Percentiles rank a stretch among this genome's conserved stretches.
Evolutionary conservation across 2,329 filamentous ascomycete genomes (phyloP).

Genomic region (Aureobasidium sp.): DNA sequence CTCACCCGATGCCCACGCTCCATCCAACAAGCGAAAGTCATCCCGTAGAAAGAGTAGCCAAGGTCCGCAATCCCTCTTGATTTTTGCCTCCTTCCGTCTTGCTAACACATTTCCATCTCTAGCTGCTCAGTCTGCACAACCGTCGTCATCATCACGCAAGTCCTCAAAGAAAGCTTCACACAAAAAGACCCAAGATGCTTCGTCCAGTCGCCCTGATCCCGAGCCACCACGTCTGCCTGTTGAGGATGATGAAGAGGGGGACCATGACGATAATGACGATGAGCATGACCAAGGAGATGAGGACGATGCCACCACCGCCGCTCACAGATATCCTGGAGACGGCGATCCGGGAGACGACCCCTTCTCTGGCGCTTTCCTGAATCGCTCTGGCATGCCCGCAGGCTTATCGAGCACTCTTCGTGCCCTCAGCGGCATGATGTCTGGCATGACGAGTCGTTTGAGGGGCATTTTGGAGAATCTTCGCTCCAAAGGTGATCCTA

Average conservation of each 20-base stretch:
- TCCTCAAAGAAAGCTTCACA: slow-evolving; percentile 28
- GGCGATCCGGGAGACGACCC: slow-evolving; percentile 55
- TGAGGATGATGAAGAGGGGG: slow-evolving; percentile 1
- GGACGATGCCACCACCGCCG: slow-evolving; percentile 30
- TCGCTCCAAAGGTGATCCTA: slow-evolving; percentile 75
- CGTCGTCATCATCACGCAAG: slow-evolving; percentile 23
- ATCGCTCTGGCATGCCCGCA: slow-evolving; percentile 53
- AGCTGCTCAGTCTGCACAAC: slow-evolving; percentile 25
- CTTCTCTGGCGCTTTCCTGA: slow-evolving; percentile 58
- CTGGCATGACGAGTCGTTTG: slow-evolving; percentile 70
- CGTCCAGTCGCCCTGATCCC: slow-evolving; percentile 1
- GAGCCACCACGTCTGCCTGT: neutral
- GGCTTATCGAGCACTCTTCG: slow-evolving; percentile 73
- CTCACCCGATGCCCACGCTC: slow-evolving; percentile 53
- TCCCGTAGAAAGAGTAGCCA: slow-evolving; percentile 61
- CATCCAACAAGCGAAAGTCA: slow-evolving; percentile 65
- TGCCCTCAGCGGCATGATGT: slow-evolving; percentile 87
- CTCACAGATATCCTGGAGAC: slow-evolving; percentile 40
- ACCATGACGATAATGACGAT: slow-evolving; percentile 23
- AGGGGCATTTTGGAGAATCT: slow-evolving; percentile 56
- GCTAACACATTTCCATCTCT: slow-evolving; percentile 36
- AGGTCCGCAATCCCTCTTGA: slow-evolving; percentile 33
- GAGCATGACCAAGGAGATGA: slow-evolving; percentile 30
- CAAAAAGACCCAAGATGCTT: slow-evolving; percentile 1
- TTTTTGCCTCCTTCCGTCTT: neutral